Conservation (phyloP, 2,329 filamentous ascomycete genomes). For the Ceratocystis eucalypticola region DNA sequence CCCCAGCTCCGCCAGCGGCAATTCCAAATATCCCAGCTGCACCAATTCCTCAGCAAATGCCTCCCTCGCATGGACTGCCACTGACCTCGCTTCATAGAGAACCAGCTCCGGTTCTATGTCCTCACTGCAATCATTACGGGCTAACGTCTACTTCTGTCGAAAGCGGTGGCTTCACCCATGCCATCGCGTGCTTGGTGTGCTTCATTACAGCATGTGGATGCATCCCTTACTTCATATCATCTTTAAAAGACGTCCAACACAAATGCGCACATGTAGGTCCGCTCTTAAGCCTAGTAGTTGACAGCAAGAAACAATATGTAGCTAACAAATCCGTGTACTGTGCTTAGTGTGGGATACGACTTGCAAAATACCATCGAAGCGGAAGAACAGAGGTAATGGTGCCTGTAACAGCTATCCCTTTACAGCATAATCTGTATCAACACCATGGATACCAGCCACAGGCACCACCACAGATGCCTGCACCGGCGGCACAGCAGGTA, state of each 20-base stretch:
- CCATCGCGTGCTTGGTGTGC: constrained; percentile 21
- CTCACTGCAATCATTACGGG: constrained; percentile 21
- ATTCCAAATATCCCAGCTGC: not conserved
- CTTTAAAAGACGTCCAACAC: constrained; percentile 22
- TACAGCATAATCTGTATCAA: constrained; percentile 8
- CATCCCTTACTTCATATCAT: constrained; percentile 21
- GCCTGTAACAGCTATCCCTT: constrained; percentile 14
- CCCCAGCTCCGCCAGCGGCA: not conserved
- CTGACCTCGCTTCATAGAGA: constrained; percentile 20
- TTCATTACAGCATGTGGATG: constrained; percentile 22
- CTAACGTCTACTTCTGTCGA: not conserved
- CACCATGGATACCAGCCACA: not conserved
- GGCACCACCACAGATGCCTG: constrained; percentile 1
- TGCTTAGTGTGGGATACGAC: constrained; percentile 22
- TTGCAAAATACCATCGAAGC: constrained; percentile 23
- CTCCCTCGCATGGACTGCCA: not conserved
- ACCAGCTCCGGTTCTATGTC: constrained; percentile 21
- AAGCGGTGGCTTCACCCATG: constrained; percentile 21
- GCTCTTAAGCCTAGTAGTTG: too few relatives aligned
- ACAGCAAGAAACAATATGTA: not conserved
- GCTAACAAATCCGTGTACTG: constrained; percentile 12
- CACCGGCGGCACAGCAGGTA: not conserved
- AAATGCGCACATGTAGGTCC: constrained; percentile 21
- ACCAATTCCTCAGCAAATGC: not conserved
- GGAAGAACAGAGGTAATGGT: constrained; percentile 22